Evolutionary conservation across 225 moss, liverwort and hornwort species (phyloP).

Genomic region (Marchantia paleacea): DNA sequence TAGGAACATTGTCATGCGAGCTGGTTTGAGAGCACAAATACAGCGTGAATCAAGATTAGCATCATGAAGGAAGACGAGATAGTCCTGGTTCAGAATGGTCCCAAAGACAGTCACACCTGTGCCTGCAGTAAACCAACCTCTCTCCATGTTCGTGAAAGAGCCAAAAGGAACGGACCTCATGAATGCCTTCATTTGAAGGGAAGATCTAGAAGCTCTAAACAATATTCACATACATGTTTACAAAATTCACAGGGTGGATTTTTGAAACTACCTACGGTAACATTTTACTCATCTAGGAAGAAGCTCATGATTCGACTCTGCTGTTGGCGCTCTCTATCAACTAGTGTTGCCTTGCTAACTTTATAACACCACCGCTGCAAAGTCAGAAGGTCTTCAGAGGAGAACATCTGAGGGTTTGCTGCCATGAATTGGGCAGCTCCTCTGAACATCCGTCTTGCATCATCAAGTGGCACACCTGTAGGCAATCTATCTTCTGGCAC

Average conservation of each 20-base stretch:
- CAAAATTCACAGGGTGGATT: constrained; percentile 35
- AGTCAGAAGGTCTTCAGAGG: constrained; percentile 40
- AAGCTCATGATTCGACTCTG: constrained; percentile 52
- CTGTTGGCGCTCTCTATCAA: constrained; percentile 48
- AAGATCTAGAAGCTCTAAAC: constrained; percentile 10
- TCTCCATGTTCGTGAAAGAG: background rate
- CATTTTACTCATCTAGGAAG: constrained; percentile 39
- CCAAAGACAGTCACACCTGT: background rate
- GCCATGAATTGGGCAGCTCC: constrained; percentile 49
- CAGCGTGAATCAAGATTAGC: background rate
- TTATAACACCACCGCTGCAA: constrained; percentile 53
- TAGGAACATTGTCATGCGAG: too few species aligned
- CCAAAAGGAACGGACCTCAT: background rate
- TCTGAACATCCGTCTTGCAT: constrained; percentile 53
- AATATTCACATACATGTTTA: constrained; percentile 44
- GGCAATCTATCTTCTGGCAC: constrained; percentile 43
- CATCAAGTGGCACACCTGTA: constrained; percentile 40
- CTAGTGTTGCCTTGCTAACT: constrained; percentile 42
- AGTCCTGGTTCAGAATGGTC: background rate
- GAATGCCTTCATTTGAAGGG: constrained; percentile 5
- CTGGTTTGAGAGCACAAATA: too few species aligned
- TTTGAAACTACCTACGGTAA: background rate
- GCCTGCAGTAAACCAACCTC: background rate
- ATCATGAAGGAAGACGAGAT: constrained; percentile 5
- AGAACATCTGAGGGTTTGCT: constrained; percentile 44